Conservation (phyloP, 2,329 filamentous ascomycete genomes). For the Rhynchosporium secalis region DNA sequence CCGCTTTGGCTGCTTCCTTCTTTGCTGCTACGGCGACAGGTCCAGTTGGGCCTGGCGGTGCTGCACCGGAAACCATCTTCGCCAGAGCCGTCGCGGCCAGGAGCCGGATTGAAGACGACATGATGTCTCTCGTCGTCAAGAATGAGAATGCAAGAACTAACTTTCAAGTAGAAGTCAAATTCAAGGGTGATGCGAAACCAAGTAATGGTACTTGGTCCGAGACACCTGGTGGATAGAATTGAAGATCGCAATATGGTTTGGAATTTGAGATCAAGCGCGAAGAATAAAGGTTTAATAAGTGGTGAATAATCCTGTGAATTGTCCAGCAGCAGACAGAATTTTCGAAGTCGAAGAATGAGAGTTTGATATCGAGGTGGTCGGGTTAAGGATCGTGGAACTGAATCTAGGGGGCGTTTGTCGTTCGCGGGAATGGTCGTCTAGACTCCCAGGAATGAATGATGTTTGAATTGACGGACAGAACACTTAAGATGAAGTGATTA, state of each 20-base stretch:
- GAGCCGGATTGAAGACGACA: slow-evolving; percentile 30
- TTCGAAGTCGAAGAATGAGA: slow-evolving; percentile 11
- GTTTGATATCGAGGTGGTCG: slow-evolving; percentile 2
- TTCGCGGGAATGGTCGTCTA: neutral
- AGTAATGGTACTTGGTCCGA: neutral
- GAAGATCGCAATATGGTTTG: slow-evolving; percentile 10
- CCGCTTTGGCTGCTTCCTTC: slow-evolving; percentile 29
- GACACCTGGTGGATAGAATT: slow-evolving; percentile 1
- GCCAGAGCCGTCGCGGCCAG: slow-evolving; percentile 31
- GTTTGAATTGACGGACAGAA: neutral
- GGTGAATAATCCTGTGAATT: slow-evolving; percentile 22
- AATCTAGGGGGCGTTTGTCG: slow-evolving; percentile 13
- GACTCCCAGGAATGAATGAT: neutral
- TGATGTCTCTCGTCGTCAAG: slow-evolving; percentile 7
- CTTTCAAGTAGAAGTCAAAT: neutral
- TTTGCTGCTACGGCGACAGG: slow-evolving; percentile 24
- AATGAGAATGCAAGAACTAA: neutral
- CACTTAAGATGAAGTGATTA: neutral
- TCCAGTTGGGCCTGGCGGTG: slow-evolving; percentile 19
- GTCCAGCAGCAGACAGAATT: slow-evolving; percentile 33
- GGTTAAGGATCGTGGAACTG: slow-evolving; percentile 21
- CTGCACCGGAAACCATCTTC: slow-evolving; percentile 26
- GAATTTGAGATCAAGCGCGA: neutral
- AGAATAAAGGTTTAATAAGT: neutral
- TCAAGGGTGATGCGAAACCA: slow-evolving; percentile 7